Evolutionary conservation across 441 rosid genomes (phyloP).

Genomic region (Corymbia citriodora): DNA sequence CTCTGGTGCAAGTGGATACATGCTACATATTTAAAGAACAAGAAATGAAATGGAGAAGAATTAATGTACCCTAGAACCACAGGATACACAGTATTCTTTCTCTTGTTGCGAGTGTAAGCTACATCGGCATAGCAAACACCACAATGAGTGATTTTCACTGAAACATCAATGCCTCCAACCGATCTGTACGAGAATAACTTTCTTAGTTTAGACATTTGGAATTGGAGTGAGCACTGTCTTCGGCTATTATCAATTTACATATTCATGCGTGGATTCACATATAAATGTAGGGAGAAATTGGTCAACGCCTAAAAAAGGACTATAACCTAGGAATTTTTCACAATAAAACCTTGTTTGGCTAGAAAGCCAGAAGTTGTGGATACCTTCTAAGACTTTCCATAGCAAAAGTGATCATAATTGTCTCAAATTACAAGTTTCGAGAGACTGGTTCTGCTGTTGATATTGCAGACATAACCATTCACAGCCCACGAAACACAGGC

Average conservation of each 20-base stretch:
- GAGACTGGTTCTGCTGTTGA: neutral
- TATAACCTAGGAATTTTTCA: neutral
- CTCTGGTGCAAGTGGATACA: too few species aligned
- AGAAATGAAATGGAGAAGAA: neutral
- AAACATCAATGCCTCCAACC: neutral
- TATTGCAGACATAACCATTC: neutral
- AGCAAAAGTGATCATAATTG: neutral
- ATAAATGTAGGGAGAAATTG: neutral
- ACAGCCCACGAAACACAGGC: neutral
- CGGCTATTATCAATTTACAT: neutral
- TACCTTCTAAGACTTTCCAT: neutral
- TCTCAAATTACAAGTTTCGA: neutral
- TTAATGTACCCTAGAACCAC: neutral
- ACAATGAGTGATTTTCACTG: neutral
- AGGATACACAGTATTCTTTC: neutral
- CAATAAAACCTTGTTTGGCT: neutral
- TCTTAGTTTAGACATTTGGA: neutral
- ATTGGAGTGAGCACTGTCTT: neutral
- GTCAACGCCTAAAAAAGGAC: neutral
- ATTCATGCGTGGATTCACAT: neutral
- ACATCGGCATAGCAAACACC: neutral
- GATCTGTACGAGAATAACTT: neutral
- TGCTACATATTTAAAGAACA: too few species aligned
- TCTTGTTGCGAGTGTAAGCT: neutral
- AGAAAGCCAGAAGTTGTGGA: neutral